Base-by-base conservation (phyloP, 129 eudicot genomes). In the Artemisia argyi region DNA sequence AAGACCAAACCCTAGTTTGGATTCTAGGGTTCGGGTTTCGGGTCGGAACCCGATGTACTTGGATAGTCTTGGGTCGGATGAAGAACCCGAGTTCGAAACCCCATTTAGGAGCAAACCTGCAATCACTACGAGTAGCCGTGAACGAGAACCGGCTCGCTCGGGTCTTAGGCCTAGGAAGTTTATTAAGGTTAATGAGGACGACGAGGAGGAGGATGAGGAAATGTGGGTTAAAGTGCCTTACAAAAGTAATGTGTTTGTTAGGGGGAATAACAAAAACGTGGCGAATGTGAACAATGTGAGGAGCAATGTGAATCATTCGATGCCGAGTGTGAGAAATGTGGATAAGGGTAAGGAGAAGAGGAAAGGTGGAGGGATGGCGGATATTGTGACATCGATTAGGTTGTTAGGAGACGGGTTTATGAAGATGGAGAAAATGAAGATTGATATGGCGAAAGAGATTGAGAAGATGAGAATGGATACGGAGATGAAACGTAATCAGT, bases 361-460 rank as follows among this genome's bases (percentile, higher is more conserved):
- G 62, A 80, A 61, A 14, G 74, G 80, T 7, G 75, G 69, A 12
- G 83, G 82, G 4, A 28, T 85, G 42, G 81, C 73, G 42, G 91
- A 89, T 18, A 77, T 89, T 82, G 96, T 89, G 30, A 32, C 76
- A 1, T 86, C 96, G 53, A 87, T 92, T 14, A 81, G 69, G 82
- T 51, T 83, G 18, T 66, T 92, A 66, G 96, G 96, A 28, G 96
- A 92, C 47, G 95, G 98, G 66, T 89, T 89, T 52, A 63, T 92
- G 84, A 87, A 80, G 77, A 83, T 87, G 98, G 98, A 92, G 83
- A 81, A 75, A 61, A 86, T 84, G 91, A 92, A 89, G 86, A 92
- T 92, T 81, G 98, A 89, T 2, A 85, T 92, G 96, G 89, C 91
- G 7, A 69, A 77, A 42, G 96, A 92, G 67, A 85, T 87, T 63